Evolutionary conservation across 371 early-diverging fungal species (phyloP).

Genomic region (Saksenaea oblongispora): DNA sequence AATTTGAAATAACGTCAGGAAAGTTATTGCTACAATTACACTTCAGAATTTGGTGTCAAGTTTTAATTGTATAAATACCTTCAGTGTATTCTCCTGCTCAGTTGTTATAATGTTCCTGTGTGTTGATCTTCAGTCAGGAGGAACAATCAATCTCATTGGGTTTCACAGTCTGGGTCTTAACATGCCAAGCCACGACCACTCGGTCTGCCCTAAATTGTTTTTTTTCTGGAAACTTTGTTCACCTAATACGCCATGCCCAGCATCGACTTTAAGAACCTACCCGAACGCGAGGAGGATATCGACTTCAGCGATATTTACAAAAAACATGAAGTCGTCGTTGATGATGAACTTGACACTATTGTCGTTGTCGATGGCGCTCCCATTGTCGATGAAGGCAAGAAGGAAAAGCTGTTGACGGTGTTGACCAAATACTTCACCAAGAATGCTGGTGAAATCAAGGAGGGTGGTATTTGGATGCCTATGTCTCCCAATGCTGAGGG

Average conservation of each 20-base stretch:
- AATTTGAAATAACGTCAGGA: too few relatives aligned
- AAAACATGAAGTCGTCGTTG: slow-evolving; percentile 63
- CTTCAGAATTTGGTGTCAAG: too few relatives aligned
- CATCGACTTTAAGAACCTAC: slow-evolving; percentile 58
- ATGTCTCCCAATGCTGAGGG: slow-evolving; percentile 70
- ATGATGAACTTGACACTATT: slow-evolving; percentile 81
- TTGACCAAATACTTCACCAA: slow-evolving; percentile 81
- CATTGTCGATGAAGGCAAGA: slow-evolving; percentile 84
- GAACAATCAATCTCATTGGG: too few relatives aligned
- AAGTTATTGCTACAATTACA: too few relatives aligned
- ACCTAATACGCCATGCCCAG: slow-evolving; percentile 28
- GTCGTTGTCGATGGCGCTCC: slow-evolving; percentile 94
- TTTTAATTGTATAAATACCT: too few relatives aligned
- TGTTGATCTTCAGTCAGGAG: too few relatives aligned
- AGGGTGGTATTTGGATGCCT: slow-evolving; percentile 89
- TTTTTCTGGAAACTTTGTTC: slow-evolving; percentile 2
- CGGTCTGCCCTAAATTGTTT: background rate
- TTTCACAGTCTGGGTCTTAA: background rate
- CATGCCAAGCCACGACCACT: background rate
- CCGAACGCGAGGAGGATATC: slow-evolving; percentile 70
- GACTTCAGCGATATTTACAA: slow-evolving; percentile 93
- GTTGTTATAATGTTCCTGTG: too few relatives aligned
- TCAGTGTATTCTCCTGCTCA: too few relatives aligned
- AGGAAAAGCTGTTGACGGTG: slow-evolving; percentile 79
- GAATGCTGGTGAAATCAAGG: slow-evolving; percentile 77